These are phyloP conservation scores for Blumeriella jaapii DNA, from an alignment of 2,329 filamentous ascomycete genomes.

Conservation along the genomic window DNA sequence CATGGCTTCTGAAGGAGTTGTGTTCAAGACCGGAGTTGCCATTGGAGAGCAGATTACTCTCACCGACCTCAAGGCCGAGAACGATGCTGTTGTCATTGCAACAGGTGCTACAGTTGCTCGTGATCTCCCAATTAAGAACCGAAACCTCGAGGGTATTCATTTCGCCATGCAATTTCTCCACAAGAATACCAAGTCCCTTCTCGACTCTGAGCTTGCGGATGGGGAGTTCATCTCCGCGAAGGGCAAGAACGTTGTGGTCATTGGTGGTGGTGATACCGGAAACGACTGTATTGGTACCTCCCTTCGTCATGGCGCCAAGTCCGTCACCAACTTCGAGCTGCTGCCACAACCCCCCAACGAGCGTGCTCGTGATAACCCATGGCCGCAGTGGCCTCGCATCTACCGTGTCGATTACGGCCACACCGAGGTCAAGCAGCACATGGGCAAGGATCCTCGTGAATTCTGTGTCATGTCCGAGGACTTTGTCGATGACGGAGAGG, in stretches of 20 bases:
- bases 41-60: constrained; percentile 67
- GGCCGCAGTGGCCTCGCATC: constrained; percentile 96
- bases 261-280: constrained; percentile 93
- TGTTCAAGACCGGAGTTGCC: constrained; percentile 65
- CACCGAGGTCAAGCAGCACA: constrained; percentile 89
- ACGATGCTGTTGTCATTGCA: constrained; percentile 80
- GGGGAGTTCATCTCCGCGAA: constrained; percentile 86
- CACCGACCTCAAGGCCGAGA: constrained; percentile 56
- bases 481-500: constrained; percentile 79
- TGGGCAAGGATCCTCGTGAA: constrained; percentile 90
- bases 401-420: constrained; percentile 98
- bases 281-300: constrained; percentile 98
- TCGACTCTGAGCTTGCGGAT: constrained; percentile 80
- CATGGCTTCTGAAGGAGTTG: constrained; percentile 80
- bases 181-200: constrained; percentile 93
- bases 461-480: constrained; percentile 98
- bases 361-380: constrained; percentile 89
- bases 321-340: constrained; percentile 91
- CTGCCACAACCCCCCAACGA: constrained; percentile 84
- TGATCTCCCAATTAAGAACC: constrained; percentile 82
- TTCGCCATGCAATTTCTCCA: constrained; percentile 97
- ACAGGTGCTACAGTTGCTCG: constrained; percentile 89
- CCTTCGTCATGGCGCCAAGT: constrained; percentile 89
- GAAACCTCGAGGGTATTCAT: constrained; percentile 81
- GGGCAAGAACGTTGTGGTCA: constrained; percentile 91